Base-by-base conservation (phyloP, 805 yeast species). In the Candida parachauliodes region DNA sequence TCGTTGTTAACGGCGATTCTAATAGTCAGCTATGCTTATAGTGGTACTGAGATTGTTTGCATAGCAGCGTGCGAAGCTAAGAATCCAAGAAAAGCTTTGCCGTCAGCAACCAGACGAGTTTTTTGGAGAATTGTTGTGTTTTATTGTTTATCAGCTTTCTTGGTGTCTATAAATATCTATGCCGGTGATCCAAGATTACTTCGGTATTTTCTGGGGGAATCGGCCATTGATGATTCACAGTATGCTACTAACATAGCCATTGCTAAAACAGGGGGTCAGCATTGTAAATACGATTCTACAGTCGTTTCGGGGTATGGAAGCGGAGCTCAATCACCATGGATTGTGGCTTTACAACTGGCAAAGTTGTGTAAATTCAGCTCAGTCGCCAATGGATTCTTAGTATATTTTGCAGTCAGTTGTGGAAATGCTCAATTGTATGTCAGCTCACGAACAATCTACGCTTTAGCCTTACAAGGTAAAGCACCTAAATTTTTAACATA, bases 21-120 rank as follows among this genome's bases (percentile, higher is more conserved):
- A 32, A 76, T 80, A 15, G 79, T 88, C 0, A 69, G 87, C 0
- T 86, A 81, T 56, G 83, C 94, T 0, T 86, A 81, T 51, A 77
- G 83, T 34, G 95, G 95, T 0, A 83, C 88, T 1, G 95, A 86
- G 48, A 79, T 82, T 55, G 89, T 87, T 9, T 79, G 85, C 45
- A 77, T 85, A 38, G 91, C 93, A 2, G 88, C 91, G 5, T 85
- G 89, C 56, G 95, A 86, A 56, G 84, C 89, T n/a, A 68, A 81
- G 43, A 81, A 83, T 46, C 95, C 95, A 4, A 67, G 93, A 46
- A 77, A 72, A 43, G 79, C 91, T 0, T 66, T 86, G 12, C 94
- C 94, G 1, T 71, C 80, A 8, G 91, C 93, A 1, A 83, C 89
- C 2, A 79, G 72, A 47, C 69, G 83, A 48, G 86, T 84, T 2